phyloP scores from a whole-genome alignment of 306 rosid species.

The Vicia faba region DNA sequence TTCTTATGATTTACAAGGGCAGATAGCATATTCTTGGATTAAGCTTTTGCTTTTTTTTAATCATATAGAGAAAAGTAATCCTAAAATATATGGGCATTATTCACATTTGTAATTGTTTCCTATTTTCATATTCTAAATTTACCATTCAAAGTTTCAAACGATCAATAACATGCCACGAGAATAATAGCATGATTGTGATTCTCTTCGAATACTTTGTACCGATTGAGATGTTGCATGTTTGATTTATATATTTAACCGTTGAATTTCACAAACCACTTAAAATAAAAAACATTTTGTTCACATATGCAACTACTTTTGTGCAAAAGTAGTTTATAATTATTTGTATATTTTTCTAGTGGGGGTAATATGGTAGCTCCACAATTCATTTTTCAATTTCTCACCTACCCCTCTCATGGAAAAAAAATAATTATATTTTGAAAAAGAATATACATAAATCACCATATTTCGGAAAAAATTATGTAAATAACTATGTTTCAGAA shows the following conservation, averaged over 20 bases:
- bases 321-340: not conserved
- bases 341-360: not conserved
- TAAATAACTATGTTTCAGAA: no score
- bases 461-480: no score
- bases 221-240: conserved; percentile 17
- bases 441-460: no score
- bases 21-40: conserved; percentile 20
- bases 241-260: not conserved
- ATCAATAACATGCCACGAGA: not conserved
- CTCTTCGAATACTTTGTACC: conserved; percentile 13
- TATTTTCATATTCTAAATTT: conserved; percentile 11
- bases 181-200: not conserved
- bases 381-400: not conserved
- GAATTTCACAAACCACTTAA: conserved; percentile 14
- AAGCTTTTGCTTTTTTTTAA: conserved; percentile 14
- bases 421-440: no score
- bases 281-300: not conserved
- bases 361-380: not conserved
- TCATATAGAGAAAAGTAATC: conserved; percentile 1
- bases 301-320: conserved; percentile 1
- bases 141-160: not conserved
- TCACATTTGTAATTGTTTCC: not conserved
- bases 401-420: not conserved
- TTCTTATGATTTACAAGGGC: not conserved
- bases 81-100: not conserved